These are phyloP conservation scores for Mycena galopus DNA, from an alignment of 768 basidiomycete species.

Conservation along the genomic window DNA sequence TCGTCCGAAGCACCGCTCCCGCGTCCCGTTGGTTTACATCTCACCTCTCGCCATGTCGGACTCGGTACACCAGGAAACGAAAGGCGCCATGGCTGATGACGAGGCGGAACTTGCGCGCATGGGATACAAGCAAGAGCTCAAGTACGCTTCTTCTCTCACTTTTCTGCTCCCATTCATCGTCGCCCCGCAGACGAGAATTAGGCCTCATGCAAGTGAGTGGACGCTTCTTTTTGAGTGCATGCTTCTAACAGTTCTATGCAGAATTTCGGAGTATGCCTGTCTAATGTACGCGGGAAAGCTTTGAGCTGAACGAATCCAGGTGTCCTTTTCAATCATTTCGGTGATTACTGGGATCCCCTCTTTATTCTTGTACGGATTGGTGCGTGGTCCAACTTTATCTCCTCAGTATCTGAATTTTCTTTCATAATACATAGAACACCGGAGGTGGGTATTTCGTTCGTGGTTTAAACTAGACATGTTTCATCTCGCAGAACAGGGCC, in stretches of 20 bases:
- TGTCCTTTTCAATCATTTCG: conserved; percentile 83
- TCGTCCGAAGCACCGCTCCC: neutral
- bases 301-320: conserved; percentile 41
- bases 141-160: conserved; percentile 50
- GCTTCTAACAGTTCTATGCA: conserved; percentile 42
- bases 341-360: conserved; percentile 81
- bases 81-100: conserved; percentile 54
- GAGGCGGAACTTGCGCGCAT: conserved; percentile 75
- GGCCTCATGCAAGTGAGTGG: conserved; percentile 68
- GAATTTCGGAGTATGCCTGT: conserved; percentile 71
- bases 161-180: neutral
- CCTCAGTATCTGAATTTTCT: neutral
- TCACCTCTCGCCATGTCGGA: conserved; percentile 28
- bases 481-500: conserved; percentile 56
- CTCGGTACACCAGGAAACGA: conserved; percentile 28
- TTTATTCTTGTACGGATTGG: conserved; percentile 76
- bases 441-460: conserved; percentile 52
- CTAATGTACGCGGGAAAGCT: neutral
- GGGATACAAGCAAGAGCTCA: conserved; percentile 81
- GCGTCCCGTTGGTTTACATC: neutral
- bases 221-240: neutral
- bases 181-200: conserved; percentile 65
- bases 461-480: neutral
- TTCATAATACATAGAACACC: conserved; percentile 64
- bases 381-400: conserved; percentile 46